Conservation (phyloP, 1,284 basidiomycete species). For the Volvariella surrecta region DNA sequence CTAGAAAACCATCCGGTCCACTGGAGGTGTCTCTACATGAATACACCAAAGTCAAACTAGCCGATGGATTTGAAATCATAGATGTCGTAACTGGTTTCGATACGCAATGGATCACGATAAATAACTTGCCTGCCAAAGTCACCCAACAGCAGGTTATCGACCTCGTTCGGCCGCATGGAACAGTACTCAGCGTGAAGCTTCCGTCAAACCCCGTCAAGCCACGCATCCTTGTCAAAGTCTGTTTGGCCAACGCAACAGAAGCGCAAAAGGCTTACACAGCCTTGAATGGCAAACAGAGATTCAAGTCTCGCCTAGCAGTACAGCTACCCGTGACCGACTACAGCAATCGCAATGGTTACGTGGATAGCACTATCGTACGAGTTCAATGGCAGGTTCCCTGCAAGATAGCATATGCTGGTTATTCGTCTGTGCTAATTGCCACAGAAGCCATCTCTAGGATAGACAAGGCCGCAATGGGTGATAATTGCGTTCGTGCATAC, state of each 20-base stretch:
- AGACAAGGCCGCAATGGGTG: slow-evolving; percentile 25
- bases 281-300: slow-evolving; percentile 35
- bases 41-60: slow-evolving; percentile 30
- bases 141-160: slow-evolving; percentile 16
- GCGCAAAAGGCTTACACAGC: slow-evolving; percentile 39
- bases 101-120: slow-evolving; percentile 31
- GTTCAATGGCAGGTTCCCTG: slow-evolving; percentile 46
- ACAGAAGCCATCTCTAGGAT: slow-evolving; percentile 31
- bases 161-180: slow-evolving; percentile 33
- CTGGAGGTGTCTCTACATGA: slow-evolving; percentile 22
- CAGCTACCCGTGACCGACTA: slow-evolving; percentile 29
- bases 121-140: slow-evolving; percentile 24
- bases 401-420: slow-evolving; percentile 50
- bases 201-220: slow-evolving; percentile 12
- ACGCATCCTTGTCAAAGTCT: slow-evolving; percentile 27
- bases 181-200: slow-evolving; percentile 30
- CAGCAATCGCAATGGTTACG: slow-evolving; percentile 22
- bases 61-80: slow-evolving; percentile 32
- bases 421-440: slow-evolving; percentile 36
- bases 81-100: slow-evolving; percentile 40
- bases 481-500: slow-evolving; percentile 31
- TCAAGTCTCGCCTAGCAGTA: slow-evolving; percentile 29
- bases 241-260: slow-evolving; percentile 34
- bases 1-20: too few relatives aligned
- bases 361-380: slow-evolving; percentile 41